Base-by-base conservation (phyloP, 768 basidiomycete species). In the Leucogyrophana mollusca region DNA sequence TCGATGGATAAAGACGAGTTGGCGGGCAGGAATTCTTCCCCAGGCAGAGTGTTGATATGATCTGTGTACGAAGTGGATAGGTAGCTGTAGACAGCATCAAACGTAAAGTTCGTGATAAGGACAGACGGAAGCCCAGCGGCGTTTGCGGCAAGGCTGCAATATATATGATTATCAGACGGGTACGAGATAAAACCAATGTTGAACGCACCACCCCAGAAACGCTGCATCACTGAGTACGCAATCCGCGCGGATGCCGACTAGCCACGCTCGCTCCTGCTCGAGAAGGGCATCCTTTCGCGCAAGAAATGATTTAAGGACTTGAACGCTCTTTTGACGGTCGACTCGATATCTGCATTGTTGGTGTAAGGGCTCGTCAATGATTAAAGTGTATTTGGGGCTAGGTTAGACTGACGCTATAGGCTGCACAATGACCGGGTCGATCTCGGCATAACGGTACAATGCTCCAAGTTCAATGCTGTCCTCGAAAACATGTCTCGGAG, bases 21-120 rank as follows among this genome's bases (percentile, higher is more conserved):
- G 24, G 47, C 22, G 20, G 34, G 44, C 16, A 27, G 27, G 18
- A 53, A 11, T 21, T 47, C 40, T n/a, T 25, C 17, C 9, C 23
- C 20, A 18, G 5, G 33, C 11, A n/a, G 18, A 4, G 24, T 32
- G 24, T 33, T 18, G 16, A 35, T 44, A 22, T 32, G 45, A 9
- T 45, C 34, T n/a, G 18, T 43, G 16, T 45, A 44, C 9, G 33
- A 61, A 0, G 85, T 80, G 3, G 83, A 77, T 16, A 90, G 81
- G 52, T 82, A 89, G 51, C 84, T 86, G 61, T 84, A 91, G 10
- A 89, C 87, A 1, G 87, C 85, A 64, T 91, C 87, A 62, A 90
- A 91, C 0, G 87, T 85, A 60, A 91, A 91, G 67, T 91, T 91
- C 35, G 87, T 88, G 52, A 90, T 76, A 14, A 91, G 68, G 33